Evolutionary conservation across 139 green algal species (phyloP), one percentile per base, ranked within the genome.

Genomic region (Gonium pectorale): DNA sequence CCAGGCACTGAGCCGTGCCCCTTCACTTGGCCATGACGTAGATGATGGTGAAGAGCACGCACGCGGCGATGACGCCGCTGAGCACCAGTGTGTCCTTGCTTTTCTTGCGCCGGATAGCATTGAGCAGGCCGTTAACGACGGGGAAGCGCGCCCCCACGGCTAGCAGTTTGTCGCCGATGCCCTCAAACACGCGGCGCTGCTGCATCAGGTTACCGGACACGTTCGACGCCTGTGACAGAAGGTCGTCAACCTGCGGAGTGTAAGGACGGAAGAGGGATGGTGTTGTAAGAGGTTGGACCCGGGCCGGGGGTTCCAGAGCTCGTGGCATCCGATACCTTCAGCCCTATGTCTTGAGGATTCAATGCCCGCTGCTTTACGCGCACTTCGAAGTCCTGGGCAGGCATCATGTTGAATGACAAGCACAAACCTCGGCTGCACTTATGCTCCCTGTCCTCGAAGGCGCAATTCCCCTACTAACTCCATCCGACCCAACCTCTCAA

Each of bases 51-150:
- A 98, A 95, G 1, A 98, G 74, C 0, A 94, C 90, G 85, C 97
- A 99, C 0, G 82, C 85, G 0, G 94, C 93, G 40, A 98, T 93
- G 11, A 98, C 95, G 1, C 70, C 90, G 2, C 93, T 86, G 51
- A 99, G 75, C 31, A 99, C 96, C 31, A 99, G 89, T 22, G 94
- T 98, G 74, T 99, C 97, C 86, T 94, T 96, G 68, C 91, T 94
- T 86, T 97, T 98, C 49, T 93, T 95, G 17, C 96, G 90, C 7
- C 93, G 88, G 38, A 99, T 97, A 24, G 94, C 93, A 49, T 94
- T 96, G 22, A 99, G 82, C 40, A 98, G 81, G 0, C 93, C 92
- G 79, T 96, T 97, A 37, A 99, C 90, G 11, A 96, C 93, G 1
- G 96, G 96, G 79, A 98, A 98, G 37, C 89, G 91, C 27, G 87